Evolutionary conservation across 495 filamentous ascomycete species (phyloP).

Genomic region (Clohesyomyces aquaticus): DNA sequence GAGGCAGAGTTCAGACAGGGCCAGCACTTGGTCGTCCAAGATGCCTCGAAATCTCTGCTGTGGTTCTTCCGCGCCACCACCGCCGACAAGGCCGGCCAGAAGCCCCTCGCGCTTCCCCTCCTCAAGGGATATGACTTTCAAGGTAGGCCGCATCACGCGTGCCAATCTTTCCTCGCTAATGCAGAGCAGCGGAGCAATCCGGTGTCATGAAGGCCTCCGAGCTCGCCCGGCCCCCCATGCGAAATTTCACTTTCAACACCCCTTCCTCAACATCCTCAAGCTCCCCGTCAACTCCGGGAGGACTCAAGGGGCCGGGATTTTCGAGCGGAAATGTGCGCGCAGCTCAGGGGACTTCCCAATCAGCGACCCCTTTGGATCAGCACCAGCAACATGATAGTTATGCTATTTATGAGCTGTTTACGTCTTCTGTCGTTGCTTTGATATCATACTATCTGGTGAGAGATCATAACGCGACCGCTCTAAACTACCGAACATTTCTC

Average conservation of each 20-base stretch:
- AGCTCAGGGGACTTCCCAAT: constrained; percentile 3
- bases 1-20: constrained; percentile 30
- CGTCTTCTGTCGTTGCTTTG: constrained; percentile 36
- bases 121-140: constrained; percentile 31
- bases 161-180: neutral
- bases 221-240: constrained; percentile 28
- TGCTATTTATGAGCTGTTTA: constrained; percentile 41
- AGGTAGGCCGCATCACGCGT: constrained; percentile 2
- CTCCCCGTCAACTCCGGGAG: constrained; percentile 21
- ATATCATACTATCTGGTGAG: constrained; percentile 41
- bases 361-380: constrained; percentile 8
- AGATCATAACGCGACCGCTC: constrained; percentile 35
- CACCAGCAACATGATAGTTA: constrained; percentile 30
- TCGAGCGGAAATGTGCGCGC: neutral
- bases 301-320: constrained; percentile 7
- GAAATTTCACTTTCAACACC: constrained; percentile 7
- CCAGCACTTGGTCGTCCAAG: constrained; percentile 31
- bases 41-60: constrained; percentile 30
- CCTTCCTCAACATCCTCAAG: constrained; percentile 13
- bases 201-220: constrained; percentile 39
- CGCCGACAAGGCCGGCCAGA: constrained; percentile 25
- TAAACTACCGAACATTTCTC: constrained; percentile 45
- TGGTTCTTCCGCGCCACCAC: constrained; percentile 36
- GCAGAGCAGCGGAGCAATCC: constrained; percentile 23
- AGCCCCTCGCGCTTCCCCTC: constrained; percentile 17